phyloP scores from a whole-genome alignment of 768 basidiomycete species.

The Mrakia gelida region DNA sequence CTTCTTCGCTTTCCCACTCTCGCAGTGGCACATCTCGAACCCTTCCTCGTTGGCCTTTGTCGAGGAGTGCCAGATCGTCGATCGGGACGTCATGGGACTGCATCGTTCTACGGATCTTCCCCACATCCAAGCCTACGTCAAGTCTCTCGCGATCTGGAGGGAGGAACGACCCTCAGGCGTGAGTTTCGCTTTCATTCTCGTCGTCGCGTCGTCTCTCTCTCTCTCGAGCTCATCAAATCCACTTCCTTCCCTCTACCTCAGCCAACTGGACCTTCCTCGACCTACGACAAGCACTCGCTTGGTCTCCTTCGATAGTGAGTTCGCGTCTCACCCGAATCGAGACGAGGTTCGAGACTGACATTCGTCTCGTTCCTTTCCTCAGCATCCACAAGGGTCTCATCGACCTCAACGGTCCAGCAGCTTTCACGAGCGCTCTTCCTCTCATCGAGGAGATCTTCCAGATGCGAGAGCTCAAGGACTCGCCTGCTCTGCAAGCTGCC shows the following conservation, averaged over 20 bases:
- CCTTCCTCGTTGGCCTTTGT: conserved; percentile 21
- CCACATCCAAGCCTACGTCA: conserved; percentile 57
- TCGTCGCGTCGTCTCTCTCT: neutral
- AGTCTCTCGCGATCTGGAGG: conserved; percentile 63
- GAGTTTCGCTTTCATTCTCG: neutral
- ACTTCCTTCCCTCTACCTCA: neutral
- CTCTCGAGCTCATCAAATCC: neutral
- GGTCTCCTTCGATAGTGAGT: conserved; percentile 47
- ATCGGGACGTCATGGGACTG: conserved; percentile 23
- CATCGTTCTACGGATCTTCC: conserved; percentile 42
- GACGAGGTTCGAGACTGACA: conserved; percentile 47
- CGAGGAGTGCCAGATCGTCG: conserved; percentile 24
- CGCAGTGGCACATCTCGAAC: conserved; percentile 29
- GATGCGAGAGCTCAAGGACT: conserved; percentile 84
- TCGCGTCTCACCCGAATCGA: conserved; percentile 44
- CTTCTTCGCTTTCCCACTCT: too few species aligned
- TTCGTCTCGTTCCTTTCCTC: neutral
- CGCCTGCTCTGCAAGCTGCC: conserved; percentile 70
- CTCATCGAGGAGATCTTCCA: conserved; percentile 59
- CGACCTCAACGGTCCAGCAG: conserved; percentile 65
- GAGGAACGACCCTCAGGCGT: conserved; percentile 64
- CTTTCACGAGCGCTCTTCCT: conserved; percentile 71
- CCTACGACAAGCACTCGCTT: conserved; percentile 83
- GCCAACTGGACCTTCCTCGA: conserved; percentile 65
- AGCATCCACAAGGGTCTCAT: conserved; percentile 52